Base-by-base conservation (phyloP, 352 stramenopile species). In the Thraustotheca clavata region DNA sequence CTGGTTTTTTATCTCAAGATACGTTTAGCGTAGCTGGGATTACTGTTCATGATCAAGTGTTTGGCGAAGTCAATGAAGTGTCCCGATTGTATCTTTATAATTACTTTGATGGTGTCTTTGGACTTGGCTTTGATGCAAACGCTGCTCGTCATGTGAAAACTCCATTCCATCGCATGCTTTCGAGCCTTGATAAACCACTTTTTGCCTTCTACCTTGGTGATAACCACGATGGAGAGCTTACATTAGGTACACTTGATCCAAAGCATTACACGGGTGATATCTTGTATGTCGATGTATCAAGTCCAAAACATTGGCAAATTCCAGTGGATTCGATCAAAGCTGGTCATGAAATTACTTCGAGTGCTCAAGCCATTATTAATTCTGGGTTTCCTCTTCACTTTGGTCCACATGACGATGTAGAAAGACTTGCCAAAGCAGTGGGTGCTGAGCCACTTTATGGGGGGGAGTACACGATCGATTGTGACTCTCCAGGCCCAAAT, bases 61-160 rank as follows among this genome's bases (percentile, higher is more conserved):
- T 99, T 69, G 96, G 92, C 16, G 94, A 98, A 71, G 86, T 99
- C 20, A 92, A 96, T 55, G 93, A 98, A 71, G 97, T 99, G 9
- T 96, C 95, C 11, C 73, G 96, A 4, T 93, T 88, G 8, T 99
- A 98, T 71, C 90, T 87, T 27, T 61, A 98, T 16, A 94, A 94
- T 65, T 97, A 98, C 49, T 99, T 99, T 73, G 96, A 99, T 75
- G 96, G 96, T 29, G 98, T 99, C 68, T 88, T 99, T 52, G 96
- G 96, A 41, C 72, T 99, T 16, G 96, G 85, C 29, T 99, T 98
- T 66, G 89, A 97, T 63, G 76, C 81, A 6, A 96, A 99, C 69
- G 91, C 79, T 54, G 89, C 98, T 16, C 88, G 94, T 60, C 80
- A 93, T 67, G 73, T 96, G 1, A 86, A 86, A 57, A 98, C 96